Percentiles rank a stretch among this genome's conserved stretches.
Evolutionary conservation across 352 stramenopile species (phyloP).

Genomic region (Peronospora tabacina): DNA sequence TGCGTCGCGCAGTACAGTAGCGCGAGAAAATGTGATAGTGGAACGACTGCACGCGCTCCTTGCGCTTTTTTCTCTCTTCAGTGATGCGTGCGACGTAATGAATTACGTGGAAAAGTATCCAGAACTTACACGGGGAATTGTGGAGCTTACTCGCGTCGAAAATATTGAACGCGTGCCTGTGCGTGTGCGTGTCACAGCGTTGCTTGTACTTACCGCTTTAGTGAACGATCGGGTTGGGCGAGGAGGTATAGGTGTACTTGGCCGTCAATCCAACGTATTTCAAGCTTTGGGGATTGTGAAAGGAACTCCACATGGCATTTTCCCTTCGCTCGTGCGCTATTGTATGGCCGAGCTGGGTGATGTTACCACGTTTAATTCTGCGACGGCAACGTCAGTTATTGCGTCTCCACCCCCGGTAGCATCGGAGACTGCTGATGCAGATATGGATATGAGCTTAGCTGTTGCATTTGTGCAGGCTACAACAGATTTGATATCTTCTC

Average conservation of each 20-base stretch:
- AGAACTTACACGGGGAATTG: constrained; percentile 59
- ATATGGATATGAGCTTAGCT: constrained; percentile 86
- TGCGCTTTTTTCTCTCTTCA: constrained; percentile 70
- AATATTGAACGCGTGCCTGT: constrained; percentile 48
- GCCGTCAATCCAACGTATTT: constrained; percentile 74
- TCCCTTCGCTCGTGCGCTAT: constrained; percentile 75
- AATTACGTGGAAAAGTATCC: constrained; percentile 74
- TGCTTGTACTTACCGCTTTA: constrained; percentile 71
- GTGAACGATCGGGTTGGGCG: constrained; percentile 69
- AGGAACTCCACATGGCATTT: constrained; percentile 67
- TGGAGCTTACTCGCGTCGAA: constrained; percentile 74
- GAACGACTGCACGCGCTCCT: constrained; percentile 61
- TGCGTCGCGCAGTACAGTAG: constrained; percentile 22
- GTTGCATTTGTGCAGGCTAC: constrained; percentile 86
- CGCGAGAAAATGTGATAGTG: constrained; percentile 50
- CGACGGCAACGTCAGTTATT: constrained; percentile 5
- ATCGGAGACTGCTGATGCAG: constrained; percentile 51
- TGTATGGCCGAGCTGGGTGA: constrained; percentile 64
- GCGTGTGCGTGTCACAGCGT: constrained; percentile 45
- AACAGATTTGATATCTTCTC: constrained; percentile 54
- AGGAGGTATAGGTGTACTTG: constrained; percentile 56
- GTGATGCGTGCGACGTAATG: constrained; percentile 64
- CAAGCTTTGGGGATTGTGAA: constrained; percentile 70
- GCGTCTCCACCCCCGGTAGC: constrained; percentile 17
- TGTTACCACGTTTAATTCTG: constrained; percentile 15